Base-by-base conservation (phyloP, 805 yeast species). In the Cyberlindnera maritima region DNA sequence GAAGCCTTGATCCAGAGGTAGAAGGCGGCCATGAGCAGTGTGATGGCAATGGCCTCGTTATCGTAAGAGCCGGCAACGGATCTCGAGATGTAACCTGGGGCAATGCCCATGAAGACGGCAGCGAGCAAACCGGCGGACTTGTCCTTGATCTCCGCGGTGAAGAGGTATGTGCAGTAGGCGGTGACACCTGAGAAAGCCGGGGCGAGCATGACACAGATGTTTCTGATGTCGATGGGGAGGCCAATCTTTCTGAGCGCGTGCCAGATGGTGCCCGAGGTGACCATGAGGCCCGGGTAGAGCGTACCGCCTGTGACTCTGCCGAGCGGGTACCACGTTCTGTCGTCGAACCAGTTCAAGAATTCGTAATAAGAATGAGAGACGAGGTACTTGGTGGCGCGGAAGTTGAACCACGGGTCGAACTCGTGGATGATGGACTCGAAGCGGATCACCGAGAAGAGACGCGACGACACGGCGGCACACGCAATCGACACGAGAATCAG, bases 261-360 rank as follows among this genome's bases (percentile, higher is more conserved):
- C 84, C 92, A 91, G 48, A 95, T 83, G 19, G 88, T 76, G 19
- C 96, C 95, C n/a, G 95, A 83, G 4, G 99, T 89, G 21, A 95
- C 96, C 99, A 94, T 94, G 56, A 95, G 73, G 8, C 99, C 99
- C 3, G 99, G 99, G 63, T 95, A 94, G 52, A 94, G 69, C 1
- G 99, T 95, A 48, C 99, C 99, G 58, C 99, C 99, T 12, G 99
- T 94, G 62, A 94, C 99, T 71, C 99, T 80, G 18, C 99, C 99
- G 56, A 94, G 75, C 17, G 99, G 99, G 67, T 94, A 94, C 99
- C 99, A 94, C 17, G 99, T 92, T 64, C 96, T 81, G 66, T 92
- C 97, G 66, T 94, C 99, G 61, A 94, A 94, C 99, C 99, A 94
- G 67, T 94, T 94, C 61, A 95, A 76, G 62, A 94, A 95, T 56